Base-by-base conservation (phyloP, 2,329 filamentous ascomycete genomes). In the Orbilia ellipsospora region DNA sequence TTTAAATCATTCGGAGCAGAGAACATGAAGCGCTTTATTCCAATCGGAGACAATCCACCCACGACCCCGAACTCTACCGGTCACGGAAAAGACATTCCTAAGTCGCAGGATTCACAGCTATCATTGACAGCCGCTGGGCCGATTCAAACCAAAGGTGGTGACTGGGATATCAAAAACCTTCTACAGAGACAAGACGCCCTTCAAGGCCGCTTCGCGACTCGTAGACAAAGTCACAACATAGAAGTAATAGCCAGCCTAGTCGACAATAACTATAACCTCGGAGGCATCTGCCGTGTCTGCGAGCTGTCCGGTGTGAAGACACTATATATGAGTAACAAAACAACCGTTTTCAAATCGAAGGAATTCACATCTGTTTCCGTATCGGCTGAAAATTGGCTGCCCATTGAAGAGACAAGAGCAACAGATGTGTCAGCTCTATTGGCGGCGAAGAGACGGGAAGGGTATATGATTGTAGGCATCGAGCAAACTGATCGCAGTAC, bases 401-500 rank as follows among this genome's bases (percentile, higher is more conserved):
- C 83, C 0, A 85, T 87, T 64, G 72, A 80, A 8, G 82, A 84
- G 59, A 74, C 83, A 0, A 81, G 80, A 52, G 78, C 78, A 2
- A 31, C 65, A 0, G 79, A 73, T 4, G 77, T 84, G 0, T 81
- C 83, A 0, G 78, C 78, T 0, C 86, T 83, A 51, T 77, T 87
- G 3, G 78, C 80, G 0, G 77, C 78, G 15, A 82, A 83, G 79
- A 84, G 84, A 77, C 79, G 78, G n/a, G 82, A 84, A 56, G 85
- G 85, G 0, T 87, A 83, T 65, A 81, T 80, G n/a, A 81, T 86
- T n/a, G 83, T 87, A 2, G 85, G 85, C 0, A 84, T 87, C 7
- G 86, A 87, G 79, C 86, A 87, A 80, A 87, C 86, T 16, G 85
- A 87, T 78, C 81, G 83, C 0, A 85, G 83, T 60, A 80, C 84